These are phyloP conservation scores for Gloeopeniophorella convolvens DNA, from an alignment of 768 basidiomycete species.

Conservation along the genomic window DNA sequence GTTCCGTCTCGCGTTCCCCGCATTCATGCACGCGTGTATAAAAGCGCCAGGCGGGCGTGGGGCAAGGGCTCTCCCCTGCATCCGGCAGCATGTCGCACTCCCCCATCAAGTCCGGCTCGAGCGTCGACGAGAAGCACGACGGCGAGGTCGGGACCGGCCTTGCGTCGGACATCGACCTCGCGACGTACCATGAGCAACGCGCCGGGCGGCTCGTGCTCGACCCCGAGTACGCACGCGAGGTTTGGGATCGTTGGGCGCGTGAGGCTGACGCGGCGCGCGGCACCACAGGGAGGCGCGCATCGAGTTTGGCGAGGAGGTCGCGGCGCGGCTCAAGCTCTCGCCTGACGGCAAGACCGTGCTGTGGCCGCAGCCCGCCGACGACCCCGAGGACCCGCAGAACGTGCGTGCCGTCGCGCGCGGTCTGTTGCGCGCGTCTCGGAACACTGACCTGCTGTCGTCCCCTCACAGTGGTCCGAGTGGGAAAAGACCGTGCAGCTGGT, in stretches of 20 bases:
- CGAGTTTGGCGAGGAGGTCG: constrained; percentile 53
- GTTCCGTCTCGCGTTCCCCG: too few species aligned
- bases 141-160: not conserved
- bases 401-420: constrained; percentile 28
- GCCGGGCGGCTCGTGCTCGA: constrained; percentile 59
- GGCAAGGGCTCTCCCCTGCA: too few species aligned
- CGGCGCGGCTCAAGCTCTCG: constrained; percentile 50
- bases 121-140: too few species aligned
- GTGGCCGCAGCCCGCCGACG: constrained; percentile 64
- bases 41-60: too few species aligned
- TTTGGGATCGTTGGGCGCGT: not conserved
- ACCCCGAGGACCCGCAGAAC: constrained; percentile 58
- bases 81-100: too few species aligned
- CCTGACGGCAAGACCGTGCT: constrained; percentile 52
- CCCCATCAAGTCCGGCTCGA: too few species aligned
- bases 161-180: constrained; percentile 28
- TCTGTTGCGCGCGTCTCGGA: not conserved
- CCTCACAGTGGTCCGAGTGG: constrained; percentile 43
- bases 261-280: not conserved
- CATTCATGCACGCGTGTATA: too few species aligned
- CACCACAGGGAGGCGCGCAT: constrained; percentile 47
- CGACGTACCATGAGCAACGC: constrained; percentile 43
- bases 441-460: constrained; percentile 14
- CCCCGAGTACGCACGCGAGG: constrained; percentile 41
- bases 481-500: constrained; percentile 51